Conservation (phyloP, 345 rosid genomes). For the Mangifera indica region DNA sequence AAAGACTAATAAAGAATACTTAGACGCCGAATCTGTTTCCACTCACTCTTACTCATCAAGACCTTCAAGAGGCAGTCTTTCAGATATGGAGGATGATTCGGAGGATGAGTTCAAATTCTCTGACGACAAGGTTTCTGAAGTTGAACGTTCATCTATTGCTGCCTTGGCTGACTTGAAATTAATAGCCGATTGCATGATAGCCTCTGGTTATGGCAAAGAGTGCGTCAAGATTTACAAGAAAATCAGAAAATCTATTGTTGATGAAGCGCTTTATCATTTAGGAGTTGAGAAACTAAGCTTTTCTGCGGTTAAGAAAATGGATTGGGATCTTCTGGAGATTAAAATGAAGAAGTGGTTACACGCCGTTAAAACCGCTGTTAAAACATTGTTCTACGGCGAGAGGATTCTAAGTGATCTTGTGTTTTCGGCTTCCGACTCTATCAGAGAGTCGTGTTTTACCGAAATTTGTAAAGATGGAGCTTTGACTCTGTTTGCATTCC, state of each 20-base stretch:
- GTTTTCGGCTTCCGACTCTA: slow-evolving; percentile 43
- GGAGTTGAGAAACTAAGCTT: slow-evolving; percentile 48
- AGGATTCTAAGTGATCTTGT: slow-evolving; percentile 66
- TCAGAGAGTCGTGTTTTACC: slow-evolving; percentile 56
- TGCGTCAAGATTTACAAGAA: slow-evolving; percentile 50
- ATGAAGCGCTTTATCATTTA: slow-evolving; percentile 43
- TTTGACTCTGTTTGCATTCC: slow-evolving; percentile 55
- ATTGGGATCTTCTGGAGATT: slow-evolving; percentile 53
- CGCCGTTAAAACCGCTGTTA: slow-evolving; percentile 47
- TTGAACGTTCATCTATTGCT: slow-evolving; percentile 25
- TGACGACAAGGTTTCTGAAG: slow-evolving; percentile 32
- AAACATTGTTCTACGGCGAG: slow-evolving; percentile 62
- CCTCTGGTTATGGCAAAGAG: slow-evolving; percentile 60
- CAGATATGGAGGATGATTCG: slow-evolving; percentile 29
- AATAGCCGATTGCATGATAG: slow-evolving; percentile 70
- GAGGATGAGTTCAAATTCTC: slow-evolving; percentile 22
- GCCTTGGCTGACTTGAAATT: slow-evolving; percentile 51
- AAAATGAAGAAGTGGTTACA: slow-evolving; percentile 58
- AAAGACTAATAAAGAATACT: slow-evolving; percentile 42
- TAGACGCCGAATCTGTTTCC: slow-evolving; percentile 61
- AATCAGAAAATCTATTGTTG: slow-evolving; percentile 56
- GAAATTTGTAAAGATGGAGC: slow-evolving; percentile 59
- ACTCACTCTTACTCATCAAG: slow-evolving; percentile 32
- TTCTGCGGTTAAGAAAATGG: slow-evolving; percentile 51
- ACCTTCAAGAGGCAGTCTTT: slow-evolving; percentile 20